These are phyloP conservation scores for Neophaeococcomyces aloes DNA, from an alignment of 2,329 filamentous ascomycete species.

Conservation along the genomic window DNA sequence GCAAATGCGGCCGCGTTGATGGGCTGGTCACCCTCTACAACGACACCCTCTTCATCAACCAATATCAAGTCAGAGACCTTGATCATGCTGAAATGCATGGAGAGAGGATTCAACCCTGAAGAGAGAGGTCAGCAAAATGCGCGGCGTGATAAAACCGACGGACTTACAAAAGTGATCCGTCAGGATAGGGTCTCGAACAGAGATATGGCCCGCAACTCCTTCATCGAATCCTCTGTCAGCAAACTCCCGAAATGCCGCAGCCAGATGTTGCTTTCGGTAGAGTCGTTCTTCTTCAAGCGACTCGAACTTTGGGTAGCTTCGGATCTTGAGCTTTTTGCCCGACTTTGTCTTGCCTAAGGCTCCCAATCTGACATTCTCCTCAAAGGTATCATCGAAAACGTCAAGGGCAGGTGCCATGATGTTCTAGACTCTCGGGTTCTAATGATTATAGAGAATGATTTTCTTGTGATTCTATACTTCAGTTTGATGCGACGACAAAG, in stretches of 20 bases:
- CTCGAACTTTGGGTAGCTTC: constrained; percentile 37
- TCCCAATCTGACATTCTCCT: constrained; percentile 33
- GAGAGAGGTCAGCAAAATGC: not conserved
- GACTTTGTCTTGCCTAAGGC: constrained; percentile 38
- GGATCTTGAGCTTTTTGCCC: constrained; percentile 37
- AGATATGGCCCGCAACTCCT: constrained; percentile 35
- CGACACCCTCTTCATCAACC: constrained; percentile 33
- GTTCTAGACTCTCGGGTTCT: not conserved
- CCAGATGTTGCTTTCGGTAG: constrained; percentile 38
- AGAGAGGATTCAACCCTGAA: constrained; percentile 34
- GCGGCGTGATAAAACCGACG: not conserved
- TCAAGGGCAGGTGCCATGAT: constrained; percentile 31
- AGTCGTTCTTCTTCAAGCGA: constrained; percentile 32
- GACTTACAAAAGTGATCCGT: constrained; percentile 30
- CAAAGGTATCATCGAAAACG: constrained; percentile 27
- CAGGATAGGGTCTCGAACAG: constrained; percentile 31
- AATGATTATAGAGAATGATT: not conserved
- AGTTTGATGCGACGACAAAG: not conserved
- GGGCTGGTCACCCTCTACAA: constrained; percentile 32
- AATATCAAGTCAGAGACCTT: constrained; percentile 34
- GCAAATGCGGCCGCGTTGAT: constrained; percentile 40
- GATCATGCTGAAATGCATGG: constrained; percentile 36
- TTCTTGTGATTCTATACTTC: not conserved
- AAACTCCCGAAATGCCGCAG: constrained; percentile 36
- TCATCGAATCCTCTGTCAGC: constrained; percentile 33